phyloP scores from a whole-genome alignment of 495 filamentous ascomycete genomes.

The Penicillium alfredii region DNA sequence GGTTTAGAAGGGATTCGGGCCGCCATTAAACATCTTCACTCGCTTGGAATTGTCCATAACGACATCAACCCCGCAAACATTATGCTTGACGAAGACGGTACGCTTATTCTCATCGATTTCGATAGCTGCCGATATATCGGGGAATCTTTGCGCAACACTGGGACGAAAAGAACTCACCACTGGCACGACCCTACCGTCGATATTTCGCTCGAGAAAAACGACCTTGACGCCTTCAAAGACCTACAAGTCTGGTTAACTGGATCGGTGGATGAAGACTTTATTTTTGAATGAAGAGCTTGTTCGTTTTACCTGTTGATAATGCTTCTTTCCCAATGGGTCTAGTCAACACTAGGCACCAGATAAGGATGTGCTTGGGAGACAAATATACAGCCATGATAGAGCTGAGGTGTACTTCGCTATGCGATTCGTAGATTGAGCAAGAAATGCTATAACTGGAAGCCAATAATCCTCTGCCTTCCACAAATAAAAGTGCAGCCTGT shows the following conservation, averaged over 20 bases:
- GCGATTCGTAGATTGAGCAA: too few species aligned
- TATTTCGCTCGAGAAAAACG: conserved; percentile 14
- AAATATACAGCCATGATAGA: too few species aligned
- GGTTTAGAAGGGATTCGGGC: conserved; percentile 21
- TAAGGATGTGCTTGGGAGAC: too few species aligned
- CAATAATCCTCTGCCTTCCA: too few species aligned
- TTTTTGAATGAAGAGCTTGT: not conserved
- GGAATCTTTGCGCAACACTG: conserved; percentile 14
- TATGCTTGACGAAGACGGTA: conserved; percentile 29
- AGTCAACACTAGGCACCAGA: too few species aligned
- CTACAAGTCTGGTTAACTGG: conserved; percentile 13
- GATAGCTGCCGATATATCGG: conserved; percentile 25
- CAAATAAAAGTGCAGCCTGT: too few species aligned
- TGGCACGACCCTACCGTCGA: conserved; percentile 20
- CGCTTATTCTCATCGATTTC: conserved; percentile 39
- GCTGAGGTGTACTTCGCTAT: too few species aligned
- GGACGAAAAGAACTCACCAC: conserved; percentile 18
- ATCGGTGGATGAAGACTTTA: not conserved
- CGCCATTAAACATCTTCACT: conserved; percentile 35
- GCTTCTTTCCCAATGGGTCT: too few species aligned
- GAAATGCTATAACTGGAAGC: too few species aligned
- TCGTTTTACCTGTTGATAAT: too few species aligned
- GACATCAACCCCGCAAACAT: conserved; percentile 36
- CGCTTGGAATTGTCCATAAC: conserved; percentile 31
- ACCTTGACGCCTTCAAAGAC: conserved; percentile 17